Percentiles rank a stretch among this genome's conserved stretches.
Conservation (phyloP, 75 land plant genomes). For the Cupressus sempervirens region DNA sequence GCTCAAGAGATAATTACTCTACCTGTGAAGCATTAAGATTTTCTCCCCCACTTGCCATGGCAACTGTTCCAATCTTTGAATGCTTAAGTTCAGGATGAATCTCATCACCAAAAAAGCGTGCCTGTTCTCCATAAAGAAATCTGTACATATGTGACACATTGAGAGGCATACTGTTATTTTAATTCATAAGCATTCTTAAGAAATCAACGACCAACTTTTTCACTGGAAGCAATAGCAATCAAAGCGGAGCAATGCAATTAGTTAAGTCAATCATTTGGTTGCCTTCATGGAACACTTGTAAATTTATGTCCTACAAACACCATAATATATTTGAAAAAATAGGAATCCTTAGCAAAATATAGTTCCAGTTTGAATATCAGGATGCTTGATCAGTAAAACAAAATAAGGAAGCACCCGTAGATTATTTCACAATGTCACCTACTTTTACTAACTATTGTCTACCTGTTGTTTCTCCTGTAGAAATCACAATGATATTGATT, state of each 20-base stretch:
- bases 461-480: neutral
- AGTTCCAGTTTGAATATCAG: neutral
- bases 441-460: neutral
- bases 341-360: neutral
- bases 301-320: neutral
- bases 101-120: conserved; percentile 89
- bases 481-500: neutral
- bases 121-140: conserved; percentile 95
- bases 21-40: conserved; percentile 99
- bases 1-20: neutral
- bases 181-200: neutral
- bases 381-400: neutral
- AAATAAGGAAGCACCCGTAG: neutral
- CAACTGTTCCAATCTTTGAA: conserved; percentile 82
- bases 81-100: conserved; percentile 87
- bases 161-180: neutral
- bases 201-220: neutral
- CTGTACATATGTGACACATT: conserved; percentile 24
- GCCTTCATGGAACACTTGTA: neutral
- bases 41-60: conserved; percentile 99
- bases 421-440: neutral
- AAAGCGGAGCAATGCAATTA: neutral
- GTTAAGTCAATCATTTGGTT: neutral
- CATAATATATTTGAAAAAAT: neutral
- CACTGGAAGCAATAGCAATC: neutral